phyloP scores from a whole-genome alignment of 2,329 filamentous ascomycete species.

The Leptographium procerum region DNA sequence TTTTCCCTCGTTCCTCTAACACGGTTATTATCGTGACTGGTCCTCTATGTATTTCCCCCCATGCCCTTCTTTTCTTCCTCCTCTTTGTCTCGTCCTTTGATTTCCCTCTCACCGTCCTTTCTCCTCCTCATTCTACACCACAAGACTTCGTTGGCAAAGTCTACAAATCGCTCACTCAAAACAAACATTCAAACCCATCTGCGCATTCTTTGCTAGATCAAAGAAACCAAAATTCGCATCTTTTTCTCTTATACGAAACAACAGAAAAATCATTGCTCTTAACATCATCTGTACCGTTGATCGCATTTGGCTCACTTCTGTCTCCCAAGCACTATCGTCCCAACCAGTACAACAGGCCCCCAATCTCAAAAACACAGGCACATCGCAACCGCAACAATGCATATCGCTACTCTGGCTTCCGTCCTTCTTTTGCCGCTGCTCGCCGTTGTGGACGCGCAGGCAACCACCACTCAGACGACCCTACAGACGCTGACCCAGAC shows the following conservation, averaged over 20 bases:
- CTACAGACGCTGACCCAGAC: constrained; percentile 38
- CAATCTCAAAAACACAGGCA: neutral
- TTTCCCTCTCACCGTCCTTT: constrained; percentile 6
- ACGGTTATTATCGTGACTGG: neutral
- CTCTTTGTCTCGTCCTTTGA: constrained; percentile 2
- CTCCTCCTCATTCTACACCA: constrained; percentile 10
- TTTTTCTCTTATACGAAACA: neutral
- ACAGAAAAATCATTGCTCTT: neutral
- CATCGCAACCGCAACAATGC: constrained; percentile 22
- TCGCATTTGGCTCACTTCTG: no score
- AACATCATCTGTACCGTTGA: no score
- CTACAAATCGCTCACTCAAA: constrained; percentile 16
- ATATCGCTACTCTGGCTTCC: constrained; percentile 32
- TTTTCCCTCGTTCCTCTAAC: neutral
- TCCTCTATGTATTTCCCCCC: neutral
- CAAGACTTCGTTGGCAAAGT: constrained; percentile 48
- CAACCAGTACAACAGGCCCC: no score
- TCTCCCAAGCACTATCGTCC: no score
- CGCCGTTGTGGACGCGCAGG: constrained; percentile 29
- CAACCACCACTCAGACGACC: constrained; percentile 38
- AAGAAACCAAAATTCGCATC: neutral
- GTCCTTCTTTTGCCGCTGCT: constrained; percentile 41
- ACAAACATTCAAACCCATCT: neutral
- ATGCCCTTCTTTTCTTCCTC: neutral
- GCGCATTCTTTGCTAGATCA: neutral